Evolutionary conservation across 225 moss, liverwort and hornwort genomes (phyloP).

Genomic region (Climacium dendroides): DNA sequence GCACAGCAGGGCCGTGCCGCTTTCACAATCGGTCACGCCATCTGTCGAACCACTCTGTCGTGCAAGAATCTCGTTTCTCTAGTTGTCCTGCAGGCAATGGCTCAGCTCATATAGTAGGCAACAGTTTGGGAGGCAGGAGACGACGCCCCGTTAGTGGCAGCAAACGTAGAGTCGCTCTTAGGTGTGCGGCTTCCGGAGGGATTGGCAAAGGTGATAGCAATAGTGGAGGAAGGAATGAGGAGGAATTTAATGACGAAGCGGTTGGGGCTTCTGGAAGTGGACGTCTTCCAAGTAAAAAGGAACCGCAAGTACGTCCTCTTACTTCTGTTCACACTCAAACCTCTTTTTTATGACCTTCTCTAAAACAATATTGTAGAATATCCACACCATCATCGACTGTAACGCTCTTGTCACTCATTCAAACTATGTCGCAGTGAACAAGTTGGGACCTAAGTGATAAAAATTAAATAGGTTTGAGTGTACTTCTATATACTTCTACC

Average conservation of each 20-base stretch:
- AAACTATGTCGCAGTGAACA: neutral
- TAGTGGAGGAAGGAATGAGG: slow-evolving; percentile 22
- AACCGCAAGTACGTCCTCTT: slow-evolving; percentile 25
- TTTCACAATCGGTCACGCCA: neutral
- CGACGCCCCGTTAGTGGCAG: neutral
- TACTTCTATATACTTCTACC: neutral
- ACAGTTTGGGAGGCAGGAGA: neutral
- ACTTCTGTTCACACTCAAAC: neutral
- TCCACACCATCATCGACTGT: neutral
- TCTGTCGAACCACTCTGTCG: neutral
- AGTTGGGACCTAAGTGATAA: neutral
- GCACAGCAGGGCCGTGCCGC: neutral
- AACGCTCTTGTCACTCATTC: neutral
- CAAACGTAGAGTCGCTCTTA: neutral
- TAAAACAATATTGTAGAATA: neutral
- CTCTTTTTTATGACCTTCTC: neutral
- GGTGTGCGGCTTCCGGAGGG: slow-evolving; percentile 28
- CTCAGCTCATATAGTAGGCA: neutral
- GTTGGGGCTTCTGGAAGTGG: slow-evolving; percentile 65
- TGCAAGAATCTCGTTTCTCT: slow-evolving; percentile 7
- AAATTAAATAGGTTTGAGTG: neutral
- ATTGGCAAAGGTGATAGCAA: slow-evolving; percentile 5
- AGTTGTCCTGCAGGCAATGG: neutral
- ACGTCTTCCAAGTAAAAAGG: slow-evolving; percentile 37
- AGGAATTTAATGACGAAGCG: slow-evolving; percentile 36